These are phyloP conservation scores for Cercospora sesami DNA, from an alignment of 2,329 filamentous ascomycete genomes.

Conservation along the genomic window DNA sequence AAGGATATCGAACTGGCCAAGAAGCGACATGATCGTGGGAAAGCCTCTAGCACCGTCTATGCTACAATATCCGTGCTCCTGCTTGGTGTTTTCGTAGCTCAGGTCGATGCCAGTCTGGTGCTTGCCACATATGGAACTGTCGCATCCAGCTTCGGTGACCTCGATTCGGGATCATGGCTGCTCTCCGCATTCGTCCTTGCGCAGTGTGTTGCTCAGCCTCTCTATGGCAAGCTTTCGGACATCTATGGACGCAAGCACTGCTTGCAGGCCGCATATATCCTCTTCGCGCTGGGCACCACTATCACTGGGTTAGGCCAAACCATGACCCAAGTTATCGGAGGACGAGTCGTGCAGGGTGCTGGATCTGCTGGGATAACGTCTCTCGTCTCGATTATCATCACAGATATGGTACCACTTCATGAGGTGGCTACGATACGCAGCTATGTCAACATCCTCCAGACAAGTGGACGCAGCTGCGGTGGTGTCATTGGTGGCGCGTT, in stretches of 20 bases:
- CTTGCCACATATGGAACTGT: slow-evolving; percentile 64
- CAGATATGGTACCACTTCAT: slow-evolving; percentile 51
- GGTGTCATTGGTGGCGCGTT: slow-evolving; percentile 61
- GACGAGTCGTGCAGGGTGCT: slow-evolving; percentile 45
- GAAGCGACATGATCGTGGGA: slow-evolving; percentile 1
- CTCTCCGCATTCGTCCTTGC: slow-evolving; percentile 49
- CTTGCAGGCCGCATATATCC: slow-evolving; percentile 43
- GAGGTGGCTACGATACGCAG: slow-evolving; percentile 52
- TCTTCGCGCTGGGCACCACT: slow-evolving; percentile 47
- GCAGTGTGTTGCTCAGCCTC: slow-evolving; percentile 43
- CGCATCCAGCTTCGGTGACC: slow-evolving; percentile 48
- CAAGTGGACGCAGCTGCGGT: slow-evolving; percentile 52
- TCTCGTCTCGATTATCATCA: slow-evolving; percentile 51
- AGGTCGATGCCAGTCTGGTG: slow-evolving; percentile 64
- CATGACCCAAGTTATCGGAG: slow-evolving; percentile 45
- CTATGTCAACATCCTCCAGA: slow-evolving; percentile 55
- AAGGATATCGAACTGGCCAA: slow-evolving; percentile 27
- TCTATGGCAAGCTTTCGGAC: slow-evolving; percentile 50
- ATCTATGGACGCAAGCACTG: slow-evolving; percentile 48
- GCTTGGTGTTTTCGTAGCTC: slow-evolving; percentile 64
- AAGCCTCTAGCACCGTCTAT: slow-evolving; percentile 26
- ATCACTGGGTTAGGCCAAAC: slow-evolving; percentile 42
- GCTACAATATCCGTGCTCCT: slow-evolving; percentile 37
- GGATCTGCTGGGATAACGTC: slow-evolving; percentile 49
- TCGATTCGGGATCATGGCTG: slow-evolving; percentile 48